A percentile compares a stretch with the other conserved stretches of the same genome.
These are phyloP conservation scores for Picea glauca DNA, from an alignment of 75 land plant species.

Conservation along the genomic window DNA sequence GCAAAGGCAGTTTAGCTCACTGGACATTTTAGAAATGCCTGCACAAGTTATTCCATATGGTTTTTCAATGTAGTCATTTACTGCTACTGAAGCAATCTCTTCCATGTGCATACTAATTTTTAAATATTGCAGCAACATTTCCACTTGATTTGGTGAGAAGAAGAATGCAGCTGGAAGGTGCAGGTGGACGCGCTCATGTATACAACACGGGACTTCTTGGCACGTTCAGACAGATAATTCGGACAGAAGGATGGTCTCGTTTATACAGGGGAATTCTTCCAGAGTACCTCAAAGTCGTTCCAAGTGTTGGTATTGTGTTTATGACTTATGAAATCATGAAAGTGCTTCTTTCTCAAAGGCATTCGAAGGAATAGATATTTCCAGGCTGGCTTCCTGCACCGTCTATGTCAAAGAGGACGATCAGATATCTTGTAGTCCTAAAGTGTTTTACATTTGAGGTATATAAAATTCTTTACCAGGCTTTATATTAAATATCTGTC, in stretches of 20 bases:
- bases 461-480: no score
- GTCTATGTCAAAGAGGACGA: no score
- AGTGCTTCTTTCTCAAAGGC: constrained; percentile 25
- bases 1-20: not conserved
- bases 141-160: constrained; percentile 88
- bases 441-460: no score
- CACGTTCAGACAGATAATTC: constrained; percentile 57
- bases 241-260: constrained; percentile 66
- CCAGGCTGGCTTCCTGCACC: constrained; percentile 31
- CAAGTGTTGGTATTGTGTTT: constrained; percentile 89
- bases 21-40: not conserved
- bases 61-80: not conserved
- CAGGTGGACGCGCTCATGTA: constrained; percentile 69
- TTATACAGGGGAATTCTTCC: constrained; percentile 87
- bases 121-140: constrained; percentile 58
- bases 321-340: constrained; percentile 93
- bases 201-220: constrained; percentile 69
- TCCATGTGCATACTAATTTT: not conserved
- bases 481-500: no score
- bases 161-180: constrained; percentile 90
- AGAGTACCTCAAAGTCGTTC: constrained; percentile 92
- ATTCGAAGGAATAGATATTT: constrained; percentile 5
- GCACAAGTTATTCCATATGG: not conserved
- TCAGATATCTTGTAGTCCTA: no score
- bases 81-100: not conserved